Evolutionary conservation across 257 asterid species (phyloP).

Genomic region (Agastache rugosa): DNA sequence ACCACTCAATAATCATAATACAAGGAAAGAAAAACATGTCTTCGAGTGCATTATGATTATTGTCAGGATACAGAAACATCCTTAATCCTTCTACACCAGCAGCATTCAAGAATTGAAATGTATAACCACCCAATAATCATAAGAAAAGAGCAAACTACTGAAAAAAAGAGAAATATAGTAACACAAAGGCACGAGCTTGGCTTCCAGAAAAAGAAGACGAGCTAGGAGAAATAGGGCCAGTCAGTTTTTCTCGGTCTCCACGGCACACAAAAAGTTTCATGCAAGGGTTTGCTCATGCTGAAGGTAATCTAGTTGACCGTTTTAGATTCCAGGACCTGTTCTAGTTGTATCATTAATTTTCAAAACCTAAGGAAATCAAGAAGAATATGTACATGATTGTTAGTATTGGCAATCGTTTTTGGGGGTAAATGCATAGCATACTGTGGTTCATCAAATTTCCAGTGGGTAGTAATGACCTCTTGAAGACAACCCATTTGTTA

Average conservation of each 20-base stretch:
- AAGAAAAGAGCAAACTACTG: background rate
- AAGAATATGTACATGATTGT: background rate
- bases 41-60: background rate
- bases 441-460: background rate
- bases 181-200: background rate
- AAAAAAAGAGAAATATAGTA: background rate
- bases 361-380: background rate
- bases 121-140: background rate
- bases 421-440: background rate
- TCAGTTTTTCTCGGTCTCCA: conserved; percentile 10
- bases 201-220: background rate
- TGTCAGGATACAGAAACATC: background rate
- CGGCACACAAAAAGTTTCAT: background rate
- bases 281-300: background rate
- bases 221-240: background rate
- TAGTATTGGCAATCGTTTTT: background rate
- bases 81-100: background rate
- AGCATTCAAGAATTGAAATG: background rate
- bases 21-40: background rate
- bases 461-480: background rate
- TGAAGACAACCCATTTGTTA: background rate
- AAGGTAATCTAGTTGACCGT: background rate
- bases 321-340: background rate
- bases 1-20: background rate
- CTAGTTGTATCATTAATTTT: background rate